Evolutionary conservation across 192 early-diverging fungal species (phyloP), one percentile per base, ranked within the genome.

Genomic region (Funneliformis geosporum): DNA sequence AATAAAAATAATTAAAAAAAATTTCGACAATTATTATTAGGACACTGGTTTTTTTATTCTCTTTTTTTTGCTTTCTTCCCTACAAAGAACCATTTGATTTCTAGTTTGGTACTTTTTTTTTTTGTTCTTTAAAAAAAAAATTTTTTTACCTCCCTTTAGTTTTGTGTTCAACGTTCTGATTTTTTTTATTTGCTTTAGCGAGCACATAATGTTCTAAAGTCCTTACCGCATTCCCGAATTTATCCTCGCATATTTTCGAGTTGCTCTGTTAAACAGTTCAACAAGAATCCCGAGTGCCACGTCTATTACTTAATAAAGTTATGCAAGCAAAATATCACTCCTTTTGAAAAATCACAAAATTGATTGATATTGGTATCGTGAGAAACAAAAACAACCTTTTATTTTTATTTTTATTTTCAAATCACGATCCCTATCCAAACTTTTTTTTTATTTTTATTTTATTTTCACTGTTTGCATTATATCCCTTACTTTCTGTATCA

Each of bases 191-290:
- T 55, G 25, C 23, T 27, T 28, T 40, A 60, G 40, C 55, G 25
- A 18, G 50, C 46, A 67, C 40, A 76, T 78, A 67, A 78, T 78
- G 76, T 78, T 68, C 61, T 78, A 78, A 78, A 78, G 2, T 47
- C 44, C 33, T 38, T 50, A 18, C 40, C 25, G 18, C 21, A 47
- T 78, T 67, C 25, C 11, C 27, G 10, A 67, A 42, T 23, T 23
- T 27, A n/a, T n/a, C n/a, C 43, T 50, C 38, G 23, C n/a, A 73
- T 8, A 60, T 23, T 47, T 77, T 67, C 27, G 21, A 78, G 64
- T 78, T 78, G 76, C 55, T 78, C 76, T 67, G 76, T 60, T 78
- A 25, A 65, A 55, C 76, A 67, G 64, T 78, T 78, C 76, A 65
- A 78, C 76, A 69, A 69, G 39, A 69, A 69, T 42, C 8, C 33